Percentiles rank a stretch among this genome's conserved stretches.
Conservation (phyloP, 2,329 filamentous ascomycete species). For the Fusarium euwallaceae region DNA sequence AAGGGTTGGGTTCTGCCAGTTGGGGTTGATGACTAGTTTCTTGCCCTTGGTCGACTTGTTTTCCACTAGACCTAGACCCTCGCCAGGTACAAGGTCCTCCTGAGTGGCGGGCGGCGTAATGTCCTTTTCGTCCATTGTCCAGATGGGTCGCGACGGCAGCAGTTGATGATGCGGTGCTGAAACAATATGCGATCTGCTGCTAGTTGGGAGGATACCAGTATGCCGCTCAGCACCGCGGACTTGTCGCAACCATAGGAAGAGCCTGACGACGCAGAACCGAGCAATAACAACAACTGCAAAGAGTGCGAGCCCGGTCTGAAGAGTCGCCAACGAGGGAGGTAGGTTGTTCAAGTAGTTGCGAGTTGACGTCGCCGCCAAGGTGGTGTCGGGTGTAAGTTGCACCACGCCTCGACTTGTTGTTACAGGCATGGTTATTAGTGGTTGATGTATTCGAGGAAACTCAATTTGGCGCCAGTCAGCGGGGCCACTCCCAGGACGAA, state of each 20-base stretch:
- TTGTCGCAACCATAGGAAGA: slow-evolving; percentile 47
- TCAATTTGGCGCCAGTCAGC: slow-evolving; percentile 50
- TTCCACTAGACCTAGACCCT: slow-evolving; percentile 20
- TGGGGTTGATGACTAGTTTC: slow-evolving; percentile 44
- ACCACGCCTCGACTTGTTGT: slow-evolving; percentile 51
- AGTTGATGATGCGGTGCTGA: slow-evolving; percentile 35
- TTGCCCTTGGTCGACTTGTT: slow-evolving; percentile 22
- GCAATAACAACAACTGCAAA: slow-evolving; percentile 54
- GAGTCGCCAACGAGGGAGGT: slow-evolving; percentile 46
- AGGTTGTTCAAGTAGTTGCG: slow-evolving; percentile 50
- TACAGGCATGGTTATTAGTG: slow-evolving; percentile 49
- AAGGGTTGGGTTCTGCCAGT: slow-evolving; percentile 41
- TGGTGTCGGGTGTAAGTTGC: slow-evolving; percentile 49
- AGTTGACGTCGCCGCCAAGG: slow-evolving; percentile 39
- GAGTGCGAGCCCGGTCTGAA: slow-evolving; percentile 49
- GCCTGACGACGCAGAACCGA: slow-evolving; percentile 46
- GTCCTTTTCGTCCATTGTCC: slow-evolving; percentile 48
- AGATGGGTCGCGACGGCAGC: slow-evolving; percentile 33
- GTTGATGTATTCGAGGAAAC: slow-evolving; percentile 45
- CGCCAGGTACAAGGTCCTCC: slow-evolving; percentile 15
- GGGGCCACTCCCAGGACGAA: slow-evolving; percentile 44
- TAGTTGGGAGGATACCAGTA: slow-evolving; percentile 22
- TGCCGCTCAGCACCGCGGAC: slow-evolving; percentile 42
- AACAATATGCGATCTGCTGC: slow-evolving; percentile 28
- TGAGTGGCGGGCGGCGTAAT: slow-evolving; percentile 15